A percentile compares a stretch with the other conserved stretches of the same genome.
phyloP scores from a whole-genome alignment of 257 asterid genomes.

The Nicotiana noctiflora region DNA sequence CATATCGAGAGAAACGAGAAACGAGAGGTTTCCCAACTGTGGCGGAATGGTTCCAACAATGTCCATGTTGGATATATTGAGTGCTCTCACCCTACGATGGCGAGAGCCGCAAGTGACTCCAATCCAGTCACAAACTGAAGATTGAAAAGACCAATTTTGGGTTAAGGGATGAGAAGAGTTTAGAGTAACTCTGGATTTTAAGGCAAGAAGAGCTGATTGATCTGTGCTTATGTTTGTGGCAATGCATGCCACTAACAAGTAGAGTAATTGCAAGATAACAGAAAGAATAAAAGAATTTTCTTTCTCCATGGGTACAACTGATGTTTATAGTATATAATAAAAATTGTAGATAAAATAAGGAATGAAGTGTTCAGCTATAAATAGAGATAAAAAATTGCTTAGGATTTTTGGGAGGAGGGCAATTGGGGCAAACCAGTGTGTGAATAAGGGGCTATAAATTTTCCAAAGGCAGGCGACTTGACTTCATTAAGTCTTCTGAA shows the following conservation, averaged over 20 bases:
- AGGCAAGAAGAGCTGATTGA: background rate
- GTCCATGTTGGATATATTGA: background rate
- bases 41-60: background rate
- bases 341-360: background rate
- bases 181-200: background rate
- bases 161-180: background rate
- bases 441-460: background rate
- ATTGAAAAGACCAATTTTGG: conserved; percentile 1
- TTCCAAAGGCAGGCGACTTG: background rate
- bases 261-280: background rate
- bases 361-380: background rate
- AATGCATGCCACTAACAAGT: background rate
- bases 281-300: background rate
- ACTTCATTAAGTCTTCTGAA: background rate
- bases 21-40: conserved; percentile 14
- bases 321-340: no score
- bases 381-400: background rate
- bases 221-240: background rate
- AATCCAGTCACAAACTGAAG: conserved; percentile 7
- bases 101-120: conserved; percentile 6
- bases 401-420: background rate
- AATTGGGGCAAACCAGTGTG: background rate
- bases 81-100: background rate
- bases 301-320: background rate
- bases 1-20: conserved; percentile 14